Base-by-base conservation (phyloP, 228 moss, liverwort and hornwort species). In the Sphagnum magellanicum region DNA sequence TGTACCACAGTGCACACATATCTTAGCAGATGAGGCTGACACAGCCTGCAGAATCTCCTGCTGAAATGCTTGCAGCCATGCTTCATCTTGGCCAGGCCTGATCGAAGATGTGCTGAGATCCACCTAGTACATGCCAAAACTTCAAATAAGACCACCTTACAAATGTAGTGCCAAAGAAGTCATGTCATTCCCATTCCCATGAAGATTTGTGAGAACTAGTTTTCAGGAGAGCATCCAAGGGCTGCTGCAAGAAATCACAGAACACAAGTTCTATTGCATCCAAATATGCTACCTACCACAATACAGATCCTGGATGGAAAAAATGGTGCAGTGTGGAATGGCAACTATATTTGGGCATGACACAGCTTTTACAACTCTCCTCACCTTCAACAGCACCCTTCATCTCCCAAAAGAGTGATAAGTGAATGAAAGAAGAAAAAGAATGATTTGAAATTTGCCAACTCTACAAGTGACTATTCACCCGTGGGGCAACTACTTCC, bases 61-160 rank as follows among this genome's bases (percentile, higher is more conserved):
- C 62, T 87, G 89, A 9, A 76, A 93, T 5, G 70, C 59, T 61
- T 79, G 75, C 57, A 91, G 87, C 93, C 93, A 91, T 17, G 63
- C 60, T 68, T 79, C 71, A 55, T 82, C 79, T 66, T 78, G 83
- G 47, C 93, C 93, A 61, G 93, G 93, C 78, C 93, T 87, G 59
- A 93, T 91, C 50, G 93, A 89, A 14, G 93, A 85, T 61, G 85
- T 87, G 65, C 80, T 81, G 65, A 93, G 78, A 69, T 93, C 91
- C 61, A 93, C 91, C 93, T 92, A 84, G 51, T 69, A 16, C 50
- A 55, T 67, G 68, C 10, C 53, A 75, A 32, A 32, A 32, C 32
- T 32, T 32, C 3, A 32, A 32, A 32, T 3, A 32, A 32, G 32
- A 67, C 6, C 14, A 52, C 12, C 13, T 47, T 10, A 32, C 48